These are phyloP conservation scores for Lactarius sp. DNA, from an alignment of 768 basidiomycete species.

Conservation along the genomic window DNA sequence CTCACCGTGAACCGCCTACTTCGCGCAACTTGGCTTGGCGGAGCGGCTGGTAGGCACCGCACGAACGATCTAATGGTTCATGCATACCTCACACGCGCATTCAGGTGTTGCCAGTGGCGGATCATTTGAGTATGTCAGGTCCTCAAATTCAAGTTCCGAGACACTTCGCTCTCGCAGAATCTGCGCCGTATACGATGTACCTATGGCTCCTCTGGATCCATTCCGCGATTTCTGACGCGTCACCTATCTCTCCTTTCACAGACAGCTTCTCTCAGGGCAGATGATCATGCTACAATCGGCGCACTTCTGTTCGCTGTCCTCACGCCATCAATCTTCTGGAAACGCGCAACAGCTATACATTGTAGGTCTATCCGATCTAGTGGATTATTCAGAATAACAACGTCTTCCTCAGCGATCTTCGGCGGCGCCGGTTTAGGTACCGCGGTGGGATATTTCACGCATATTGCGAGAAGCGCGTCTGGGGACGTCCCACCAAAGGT, in stretches of 20 bases:
- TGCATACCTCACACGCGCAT: background rate
- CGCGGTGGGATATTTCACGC: slow-evolving; percentile 52
- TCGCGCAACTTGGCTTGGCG: slow-evolving; percentile 70
- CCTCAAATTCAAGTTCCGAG: slow-evolving; percentile 48
- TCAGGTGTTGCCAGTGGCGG: slow-evolving; percentile 50
- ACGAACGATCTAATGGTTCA: background rate
- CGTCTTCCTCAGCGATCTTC: slow-evolving; percentile 47
- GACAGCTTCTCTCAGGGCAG: slow-evolving; percentile 54
- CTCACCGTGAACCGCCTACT: slow-evolving; percentile 64
- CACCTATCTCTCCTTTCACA: slow-evolving; percentile 28
- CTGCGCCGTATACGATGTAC: slow-evolving; percentile 55
- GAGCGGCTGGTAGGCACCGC: slow-evolving; percentile 46
- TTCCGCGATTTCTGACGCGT: slow-evolving; percentile 2
- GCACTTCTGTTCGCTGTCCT: slow-evolving; percentile 57
- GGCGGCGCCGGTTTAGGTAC: slow-evolving; percentile 70
- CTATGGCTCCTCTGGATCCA: slow-evolving; percentile 21
- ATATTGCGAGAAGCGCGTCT: slow-evolving; percentile 48
- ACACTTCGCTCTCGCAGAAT: slow-evolving; percentile 47
- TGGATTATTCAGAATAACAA: slow-evolving; percentile 4
- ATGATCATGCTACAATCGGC: slow-evolving; percentile 77
- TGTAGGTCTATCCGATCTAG: slow-evolving; percentile 38
- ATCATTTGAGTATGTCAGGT: slow-evolving; percentile 55
- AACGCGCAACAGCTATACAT: slow-evolving; percentile 54
- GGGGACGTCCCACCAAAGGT: slow-evolving; percentile 47
- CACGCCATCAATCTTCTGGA: slow-evolving; percentile 71